Evolutionary conservation across 1,284 basidiomycete genomes (phyloP).

Genomic region (Vanrija pseudolonga): DNA sequence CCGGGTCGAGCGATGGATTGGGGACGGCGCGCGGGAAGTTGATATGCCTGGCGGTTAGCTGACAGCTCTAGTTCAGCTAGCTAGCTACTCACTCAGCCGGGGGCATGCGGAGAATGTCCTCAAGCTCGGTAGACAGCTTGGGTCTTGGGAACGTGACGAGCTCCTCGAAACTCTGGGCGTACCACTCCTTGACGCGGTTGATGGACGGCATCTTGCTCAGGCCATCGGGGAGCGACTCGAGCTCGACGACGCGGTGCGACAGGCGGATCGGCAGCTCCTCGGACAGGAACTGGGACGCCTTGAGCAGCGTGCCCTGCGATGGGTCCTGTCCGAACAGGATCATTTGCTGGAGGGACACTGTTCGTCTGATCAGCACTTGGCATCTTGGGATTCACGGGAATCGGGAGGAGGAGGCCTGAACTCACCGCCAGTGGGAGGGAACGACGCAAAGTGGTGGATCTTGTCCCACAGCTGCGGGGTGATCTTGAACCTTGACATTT

Average conservation of each 20-base stretch:
- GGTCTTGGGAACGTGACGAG: conserved; percentile 77
- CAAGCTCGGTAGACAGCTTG: conserved; percentile 63
- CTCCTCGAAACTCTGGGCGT: conserved; percentile 98
- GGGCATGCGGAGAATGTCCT: conserved; percentile 61
- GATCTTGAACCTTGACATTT: conserved; percentile 57
- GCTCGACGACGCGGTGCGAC: conserved; percentile 93
- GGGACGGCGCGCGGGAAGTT: conserved; percentile 42
- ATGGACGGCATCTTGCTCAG: conserved; percentile 90
- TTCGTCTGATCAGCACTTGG: neutral
- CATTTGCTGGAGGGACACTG: conserved; percentile 90
- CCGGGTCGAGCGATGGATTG: conserved; percentile 48
- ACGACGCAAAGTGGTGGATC: conserved; percentile 90
- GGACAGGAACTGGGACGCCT: conserved; percentile 76
- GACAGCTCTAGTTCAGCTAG: neutral
- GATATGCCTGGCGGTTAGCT: conserved; percentile 10
- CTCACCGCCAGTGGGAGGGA: conserved; percentile 84
- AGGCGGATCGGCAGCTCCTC: conserved; percentile 83
- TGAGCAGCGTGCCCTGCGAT: conserved; percentile 78
- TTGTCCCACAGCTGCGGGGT: conserved; percentile 80
- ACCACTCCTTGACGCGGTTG: conserved; percentile 96
- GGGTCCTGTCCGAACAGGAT: conserved; percentile 60
- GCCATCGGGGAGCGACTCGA: conserved; percentile 90
- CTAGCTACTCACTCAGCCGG: conserved; percentile 42
- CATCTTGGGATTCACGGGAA: neutral
- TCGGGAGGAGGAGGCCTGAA: conserved; percentile 14